phyloP scores from a whole-genome alignment of 805 yeast genomes.

The Yarrowia porcina region DNA sequence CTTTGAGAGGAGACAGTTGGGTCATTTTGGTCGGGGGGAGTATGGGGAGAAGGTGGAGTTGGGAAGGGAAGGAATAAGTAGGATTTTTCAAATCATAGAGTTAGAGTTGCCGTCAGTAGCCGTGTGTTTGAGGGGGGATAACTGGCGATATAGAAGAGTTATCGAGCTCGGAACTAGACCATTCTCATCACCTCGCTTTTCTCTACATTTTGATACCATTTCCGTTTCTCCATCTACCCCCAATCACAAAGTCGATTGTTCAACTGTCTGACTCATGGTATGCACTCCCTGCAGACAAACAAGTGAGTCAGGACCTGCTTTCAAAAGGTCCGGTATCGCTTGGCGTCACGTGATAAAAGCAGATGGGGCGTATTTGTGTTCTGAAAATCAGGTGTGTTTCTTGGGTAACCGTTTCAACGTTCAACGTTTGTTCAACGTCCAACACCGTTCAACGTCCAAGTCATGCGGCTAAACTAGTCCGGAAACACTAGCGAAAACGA shows the following conservation, averaged over 20 bases:
- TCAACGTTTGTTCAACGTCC: too few species aligned
- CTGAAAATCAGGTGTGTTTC: too few species aligned
- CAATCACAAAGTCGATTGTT: background rate
- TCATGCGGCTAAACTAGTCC: background rate
- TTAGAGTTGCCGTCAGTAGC: slow-evolving; percentile 14
- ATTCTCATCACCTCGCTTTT: background rate
- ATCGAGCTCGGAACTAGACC: background rate
- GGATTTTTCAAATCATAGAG: slow-evolving; percentile 12
- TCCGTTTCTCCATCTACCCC: background rate
- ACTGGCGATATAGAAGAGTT: too few species aligned
- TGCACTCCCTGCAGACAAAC: background rate
- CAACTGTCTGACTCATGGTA: too few species aligned
- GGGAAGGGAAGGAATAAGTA: background rate
- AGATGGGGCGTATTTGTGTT: too few species aligned
- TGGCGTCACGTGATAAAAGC: background rate
- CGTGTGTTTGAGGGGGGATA: too few species aligned
- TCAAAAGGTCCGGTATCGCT: background rate
- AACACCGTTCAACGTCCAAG: too few species aligned
- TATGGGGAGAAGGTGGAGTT: background rate
- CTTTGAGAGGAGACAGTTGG: slow-evolving; percentile 47
- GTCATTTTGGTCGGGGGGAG: background rate
- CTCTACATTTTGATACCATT: background rate
- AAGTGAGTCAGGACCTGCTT: background rate
- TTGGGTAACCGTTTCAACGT: too few species aligned
- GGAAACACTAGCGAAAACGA: background rate